Evolutionary conservation across 1,139 yeast genomes (phyloP), one percentile per base, ranked within the genome.

Genomic region (Magnusiomyces sp.): DNA sequence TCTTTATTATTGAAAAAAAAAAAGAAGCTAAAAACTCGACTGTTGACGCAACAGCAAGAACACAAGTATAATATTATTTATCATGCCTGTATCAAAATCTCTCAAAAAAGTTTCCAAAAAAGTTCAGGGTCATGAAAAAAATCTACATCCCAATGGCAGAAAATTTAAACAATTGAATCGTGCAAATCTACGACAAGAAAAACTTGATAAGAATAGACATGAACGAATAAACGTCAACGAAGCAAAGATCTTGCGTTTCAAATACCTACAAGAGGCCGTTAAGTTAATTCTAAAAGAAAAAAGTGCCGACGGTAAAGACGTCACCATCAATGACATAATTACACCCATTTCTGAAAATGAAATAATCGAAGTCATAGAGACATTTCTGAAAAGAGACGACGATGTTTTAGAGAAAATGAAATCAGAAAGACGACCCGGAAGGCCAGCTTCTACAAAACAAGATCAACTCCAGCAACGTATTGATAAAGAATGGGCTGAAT

Each of bases 81-180:
- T 23, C 29, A 89, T 89, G 96, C 95, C 95, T 17, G 70, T 83
- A 50, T 83, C 83, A 31, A 89, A 87, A 61, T 81, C 83, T 53
- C 71, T 89, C 47, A 68, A 74, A 23, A 89, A 88, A 65, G 85
- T 90, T 43, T 76, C 80, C 58, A 85, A 85, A 68, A 77, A 78
- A 64, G 72, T 81, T 45, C 80, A 79, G 43, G 80, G 81, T 17
- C 68, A 71, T 11, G 70, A 70, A 50, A 63, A 64, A 29, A 61
- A 64, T 11, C 74, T 90, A 58, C 97, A 90, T 65, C 89, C 95
- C 40, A 83, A 83, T 62, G 95, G 97, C 6, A 76, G 97, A 50
- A 89, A 87, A 66, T 84, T 87, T 67, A 83, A 84, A 65, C 89
- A 85, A 65, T 71, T 90, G 51, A 83, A 82, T 54, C 73, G 94